Percentiles rank a stretch among this genome's conserved stretches.
These are phyloP conservation scores for Fusarium compactum DNA, from an alignment of 2,329 filamentous ascomycete species.

Conservation along the genomic window DNA sequence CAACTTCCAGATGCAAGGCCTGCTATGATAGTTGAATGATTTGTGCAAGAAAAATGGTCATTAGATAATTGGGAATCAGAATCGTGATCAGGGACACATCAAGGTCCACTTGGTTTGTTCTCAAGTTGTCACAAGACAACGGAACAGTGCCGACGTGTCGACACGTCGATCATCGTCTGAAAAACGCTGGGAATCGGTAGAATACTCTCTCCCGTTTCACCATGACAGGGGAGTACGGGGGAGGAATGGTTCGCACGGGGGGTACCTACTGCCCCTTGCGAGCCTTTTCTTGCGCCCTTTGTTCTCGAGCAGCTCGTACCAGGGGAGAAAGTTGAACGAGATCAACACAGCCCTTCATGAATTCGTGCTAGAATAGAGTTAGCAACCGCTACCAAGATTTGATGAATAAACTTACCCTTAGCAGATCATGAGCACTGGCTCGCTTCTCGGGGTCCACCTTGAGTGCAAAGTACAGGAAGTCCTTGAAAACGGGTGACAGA, in stretches of 20 bases:
- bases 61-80: constrained; percentile 45
- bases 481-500: constrained; percentile 83
- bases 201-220: constrained; percentile 26
- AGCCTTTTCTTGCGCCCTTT: constrained; percentile 86
- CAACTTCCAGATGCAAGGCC: constrained; percentile 46
- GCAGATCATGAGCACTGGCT: constrained; percentile 91
- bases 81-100: constrained; percentile 27
- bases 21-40: constrained; percentile 46
- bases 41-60: constrained; percentile 46
- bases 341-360: constrained; percentile 82
- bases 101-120: constrained; percentile 22
- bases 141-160: constrained; percentile 19
- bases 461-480: constrained; percentile 92
- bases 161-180: constrained; percentile 33
- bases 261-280: constrained; percentile 65
- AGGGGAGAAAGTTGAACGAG: constrained; percentile 84
- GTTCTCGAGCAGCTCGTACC: constrained; percentile 86
- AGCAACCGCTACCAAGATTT: constrained; percentile 43
- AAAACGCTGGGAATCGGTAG: constrained; percentile 31
- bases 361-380: constrained; percentile 72
- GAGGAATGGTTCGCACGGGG: constrained; percentile 37
- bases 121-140: constrained; percentile 22
- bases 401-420: constrained; percentile 75
- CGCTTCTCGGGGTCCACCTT: constrained; percentile 98
- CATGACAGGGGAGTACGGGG: constrained; percentile 8